Percentiles rank a stretch among this genome's conserved stretches.
Evolutionary conservation across 2,329 filamentous ascomycete species (phyloP).

Genomic region (Microdochium trichocladiopsis): DNA sequence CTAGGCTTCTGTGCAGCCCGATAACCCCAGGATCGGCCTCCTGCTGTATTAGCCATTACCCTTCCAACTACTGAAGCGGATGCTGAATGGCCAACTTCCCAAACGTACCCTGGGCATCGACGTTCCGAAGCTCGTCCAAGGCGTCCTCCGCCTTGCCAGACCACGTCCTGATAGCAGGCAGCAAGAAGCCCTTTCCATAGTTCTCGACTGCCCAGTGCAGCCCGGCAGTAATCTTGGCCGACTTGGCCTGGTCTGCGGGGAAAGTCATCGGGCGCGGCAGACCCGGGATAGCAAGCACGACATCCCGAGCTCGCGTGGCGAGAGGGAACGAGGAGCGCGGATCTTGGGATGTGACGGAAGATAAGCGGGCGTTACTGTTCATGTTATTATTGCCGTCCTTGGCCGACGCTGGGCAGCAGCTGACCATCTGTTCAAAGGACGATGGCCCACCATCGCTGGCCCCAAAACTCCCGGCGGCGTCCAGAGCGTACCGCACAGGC

Average conservation of each 20-base stretch:
- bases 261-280: neutral
- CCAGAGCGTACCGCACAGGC: neutral
- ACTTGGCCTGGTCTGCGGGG: neutral
- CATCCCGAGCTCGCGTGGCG: neutral
- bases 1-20: neutral
- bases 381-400: neutral
- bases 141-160: conserved; percentile 1
- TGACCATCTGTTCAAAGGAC: neutral
- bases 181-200: neutral
- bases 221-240: neutral
- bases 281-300: neutral
- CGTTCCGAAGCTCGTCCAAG: neutral
- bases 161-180: neutral
- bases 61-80: neutral
- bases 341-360: neutral
- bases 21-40: neutral
- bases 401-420: neutral
- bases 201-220: neutral
- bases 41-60: neutral
- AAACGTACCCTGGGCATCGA: neutral
- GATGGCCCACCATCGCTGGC: neutral
- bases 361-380: neutral
- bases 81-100: neutral
- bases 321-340: neutral
- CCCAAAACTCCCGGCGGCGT: neutral